Evolutionary conservation across 768 basidiomycete species (phyloP), one percentile per base, ranked within the genome.

Genomic region (Gloeophyllum trabeum): DNA sequence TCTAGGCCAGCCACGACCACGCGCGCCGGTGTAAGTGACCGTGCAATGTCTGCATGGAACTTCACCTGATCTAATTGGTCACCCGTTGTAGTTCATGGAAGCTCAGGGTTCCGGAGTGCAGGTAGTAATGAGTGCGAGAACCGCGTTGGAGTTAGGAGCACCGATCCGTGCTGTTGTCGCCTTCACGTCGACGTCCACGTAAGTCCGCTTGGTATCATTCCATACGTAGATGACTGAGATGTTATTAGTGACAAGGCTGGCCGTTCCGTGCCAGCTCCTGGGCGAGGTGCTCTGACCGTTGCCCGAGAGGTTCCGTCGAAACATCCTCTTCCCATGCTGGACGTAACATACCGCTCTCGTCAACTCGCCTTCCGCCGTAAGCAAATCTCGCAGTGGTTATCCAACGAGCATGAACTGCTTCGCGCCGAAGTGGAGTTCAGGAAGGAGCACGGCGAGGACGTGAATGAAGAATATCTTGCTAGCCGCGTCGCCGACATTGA

Each of bases 131-230:
- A 90, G 69, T 51, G 96, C 96, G 16, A 89, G 83, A 66, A 96
- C 93, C 3, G 96, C 96, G 19, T 67, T 99, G 43, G 88, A 96
- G 53, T 78, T 98, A 41, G 96, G 96, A 45, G 81, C 81, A 25
- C 87, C 91, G 16, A 89, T 99, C 54, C 91, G 89, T 50, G 91
- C 88, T 54, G 75, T 99, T 52, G 73, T 99, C 45, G 92, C 81
- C 2, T 98, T 89, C 70, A 96, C 96, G 2, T 92, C 94, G 2
- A 99, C 96, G 2, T 91, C 91, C 5, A 90, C 87, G 86, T 90
- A 61, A 56, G 86, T 71, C 7, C n/a, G n/a, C 4, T 20, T 25
- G 7, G 38, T 14, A 20, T 25, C 41, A 41, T 10, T 34, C 35
- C 24, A 20, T 30, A 20, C 26, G 13, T 41, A 18, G 10, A 4